phyloP scores from a whole-genome alignment of 176 grass and related monocot genomes.

The Juncus inflexus region DNA sequence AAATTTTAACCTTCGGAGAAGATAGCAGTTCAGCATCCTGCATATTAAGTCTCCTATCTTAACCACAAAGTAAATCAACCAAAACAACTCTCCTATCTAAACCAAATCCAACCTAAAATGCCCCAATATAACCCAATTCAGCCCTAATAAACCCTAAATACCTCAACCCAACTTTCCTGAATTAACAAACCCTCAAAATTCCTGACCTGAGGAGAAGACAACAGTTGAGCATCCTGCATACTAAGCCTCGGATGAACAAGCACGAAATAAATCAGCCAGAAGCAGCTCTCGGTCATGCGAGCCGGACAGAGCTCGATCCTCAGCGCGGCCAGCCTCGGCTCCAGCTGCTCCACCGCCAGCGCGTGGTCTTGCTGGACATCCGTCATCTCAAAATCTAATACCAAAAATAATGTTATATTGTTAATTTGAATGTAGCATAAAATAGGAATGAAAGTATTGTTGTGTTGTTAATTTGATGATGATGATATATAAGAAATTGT shows the following conservation, averaged over 20 bases:
- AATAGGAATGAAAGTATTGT: no score
- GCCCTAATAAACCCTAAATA: not conserved
- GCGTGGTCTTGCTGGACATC: conserved; percentile 73
- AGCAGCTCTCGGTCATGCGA: conserved; percentile 76
- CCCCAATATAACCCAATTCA: no score
- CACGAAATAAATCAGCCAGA: conserved; percentile 96
- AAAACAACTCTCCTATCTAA: no score
- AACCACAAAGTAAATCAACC: no score
- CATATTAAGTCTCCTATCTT: no score
- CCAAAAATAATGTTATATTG: not conserved
- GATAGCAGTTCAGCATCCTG: no score
- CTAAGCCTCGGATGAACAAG: conserved; percentile 69
- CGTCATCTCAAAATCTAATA: conserved; percentile 79
- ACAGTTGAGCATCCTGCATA: conserved; percentile 50
- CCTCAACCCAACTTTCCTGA: not conserved
- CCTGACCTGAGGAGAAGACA: conserved; percentile 63
- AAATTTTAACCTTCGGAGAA: conserved; percentile 71
- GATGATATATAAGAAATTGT: no score
- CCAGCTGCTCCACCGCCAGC: conserved; percentile 58
- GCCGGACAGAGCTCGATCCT: conserved; percentile 75
- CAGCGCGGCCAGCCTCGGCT: conserved; percentile 66
- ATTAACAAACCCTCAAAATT: no score
- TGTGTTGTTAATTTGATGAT: no score
- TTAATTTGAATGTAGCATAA: not conserved
- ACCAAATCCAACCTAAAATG: no score